Conservation (phyloP, 1,284 basidiomycete genomes). For the Heterobasidion irregulare region DNA sequence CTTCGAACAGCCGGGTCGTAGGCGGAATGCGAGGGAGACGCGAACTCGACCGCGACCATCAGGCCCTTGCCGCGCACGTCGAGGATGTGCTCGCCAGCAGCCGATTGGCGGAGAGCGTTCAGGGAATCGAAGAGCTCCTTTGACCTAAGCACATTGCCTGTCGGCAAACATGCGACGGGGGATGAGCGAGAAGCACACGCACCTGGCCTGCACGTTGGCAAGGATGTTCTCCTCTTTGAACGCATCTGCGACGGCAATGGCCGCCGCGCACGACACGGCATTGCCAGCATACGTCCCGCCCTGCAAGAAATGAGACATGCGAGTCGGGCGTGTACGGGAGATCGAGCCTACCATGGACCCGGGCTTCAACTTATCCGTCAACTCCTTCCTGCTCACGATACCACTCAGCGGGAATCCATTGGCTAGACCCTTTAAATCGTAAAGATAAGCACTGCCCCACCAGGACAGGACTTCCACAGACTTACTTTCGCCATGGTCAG, state of each 20-base stretch:
- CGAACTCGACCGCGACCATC: conserved; percentile 81
- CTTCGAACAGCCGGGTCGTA: conserved; percentile 35
- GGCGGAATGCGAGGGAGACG: conserved; percentile 40
- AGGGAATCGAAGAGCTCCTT: conserved; percentile 63
- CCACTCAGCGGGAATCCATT: conserved; percentile 93
- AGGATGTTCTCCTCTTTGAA: conserved; percentile 75
- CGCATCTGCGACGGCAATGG: conserved; percentile 70
- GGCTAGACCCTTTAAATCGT: conserved; percentile 59
- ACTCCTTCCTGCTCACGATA: conserved; percentile 73
- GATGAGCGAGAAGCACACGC: conserved; percentile 12
- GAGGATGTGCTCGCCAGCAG: conserved; percentile 48
- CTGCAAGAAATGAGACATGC: conserved; percentile 22
- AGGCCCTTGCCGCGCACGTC: conserved; percentile 75
- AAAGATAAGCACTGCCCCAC: neutral
- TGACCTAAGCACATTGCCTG: conserved; percentile 39
- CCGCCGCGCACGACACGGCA: conserved; percentile 84
- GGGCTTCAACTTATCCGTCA: conserved; percentile 75
- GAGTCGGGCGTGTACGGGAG: neutral
- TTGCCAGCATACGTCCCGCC: conserved; percentile 91
- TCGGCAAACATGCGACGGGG: neutral
- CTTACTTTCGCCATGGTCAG: conserved; percentile 80
- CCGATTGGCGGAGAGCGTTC: conserved; percentile 40
- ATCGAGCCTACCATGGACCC: conserved; percentile 63
- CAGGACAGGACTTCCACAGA: neutral
- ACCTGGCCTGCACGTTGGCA: conserved; percentile 72